Base-by-base conservation (phyloP, 2,329 filamentous ascomycete species). In the Nannizziopsis arthrosporioides region DNA sequence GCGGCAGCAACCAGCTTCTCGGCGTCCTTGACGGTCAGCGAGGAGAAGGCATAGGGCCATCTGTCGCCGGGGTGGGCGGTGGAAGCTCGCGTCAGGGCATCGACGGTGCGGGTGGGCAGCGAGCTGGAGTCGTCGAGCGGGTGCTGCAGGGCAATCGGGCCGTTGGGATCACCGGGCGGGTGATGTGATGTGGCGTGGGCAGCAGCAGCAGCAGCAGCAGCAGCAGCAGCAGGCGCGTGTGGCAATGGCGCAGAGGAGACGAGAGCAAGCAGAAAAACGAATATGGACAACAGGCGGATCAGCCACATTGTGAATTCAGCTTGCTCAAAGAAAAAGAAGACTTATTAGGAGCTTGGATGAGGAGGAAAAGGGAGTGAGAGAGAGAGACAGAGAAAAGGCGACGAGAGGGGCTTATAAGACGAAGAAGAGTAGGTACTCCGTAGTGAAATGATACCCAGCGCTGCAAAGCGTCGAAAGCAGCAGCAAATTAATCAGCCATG, bases 291-390 rank as follows among this genome's bases (percentile, higher is more conserved):
- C 10, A 48, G 17, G 10, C 17, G 38, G 17, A 37, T 15, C 14
- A 42, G 45, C 31, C 17, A 36, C 45, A 48, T 48, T 9, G 39
- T 48, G n/a, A n/a, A n/a, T n/a, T n/a, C n/a, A n/a, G n/a, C n/a
- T n/a, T n/a, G n/a, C n/a, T n/a, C n/a, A n/a, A n/a, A n/a, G n/a
- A n/a, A n/a, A n/a, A n/a, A n/a, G n/a, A n/a, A n/a, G n/a, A n/a
- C n/a, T n/a, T n/a, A n/a, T 27, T 27, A 27, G 30, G 19, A 15
- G 30, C 18, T 17, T 15, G 15, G n/a, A 34, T 17, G 6, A 43
- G 9, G 30, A 35, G n/a, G 41, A 14, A 35, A 10, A 2, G 8
- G 10, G 8, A 12, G 2, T 7, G 8, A 43, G 9, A 12, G 7
- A 17, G 18, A 7, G 22, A 11, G 5, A 31, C 15, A 34, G n/a